phyloP scores from a whole-genome alignment of 345 rosid species.

The Ricinus communis region DNA sequence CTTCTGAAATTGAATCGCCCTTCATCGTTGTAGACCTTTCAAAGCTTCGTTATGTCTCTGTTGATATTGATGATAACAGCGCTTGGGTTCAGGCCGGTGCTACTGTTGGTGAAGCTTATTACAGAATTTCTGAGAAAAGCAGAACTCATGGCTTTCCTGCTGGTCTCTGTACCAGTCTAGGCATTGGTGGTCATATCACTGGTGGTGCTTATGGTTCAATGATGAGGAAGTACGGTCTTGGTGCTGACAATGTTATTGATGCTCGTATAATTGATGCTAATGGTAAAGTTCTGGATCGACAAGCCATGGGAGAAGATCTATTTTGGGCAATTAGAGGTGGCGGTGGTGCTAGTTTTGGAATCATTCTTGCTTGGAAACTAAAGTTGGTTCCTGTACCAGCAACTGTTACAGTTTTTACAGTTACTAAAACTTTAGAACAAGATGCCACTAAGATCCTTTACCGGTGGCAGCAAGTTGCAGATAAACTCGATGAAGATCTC shows the following conservation, averaged over 20 bases:
- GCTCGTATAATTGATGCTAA: slow-evolving; percentile 15
- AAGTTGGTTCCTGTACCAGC: slow-evolving; percentile 19
- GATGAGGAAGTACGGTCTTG: slow-evolving; percentile 27
- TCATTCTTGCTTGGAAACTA: slow-evolving; percentile 21
- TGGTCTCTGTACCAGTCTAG: slow-evolving; percentile 19
- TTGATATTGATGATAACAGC: slow-evolving; percentile 9
- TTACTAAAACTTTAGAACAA: slow-evolving; percentile 18
- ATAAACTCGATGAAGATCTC: slow-evolving; percentile 17
- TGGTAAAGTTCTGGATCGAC: slow-evolving; percentile 14
- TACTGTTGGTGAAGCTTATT: slow-evolving; percentile 22
- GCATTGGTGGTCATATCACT: slow-evolving; percentile 23
- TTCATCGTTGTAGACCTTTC: slow-evolving; percentile 23
- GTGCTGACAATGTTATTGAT: slow-evolving; percentile 19
- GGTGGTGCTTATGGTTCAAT: slow-evolving; percentile 26
- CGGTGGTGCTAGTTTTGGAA: slow-evolving; percentile 21
- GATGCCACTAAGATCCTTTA: slow-evolving; percentile 12
- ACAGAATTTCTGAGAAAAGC: slow-evolving; percentile 19
- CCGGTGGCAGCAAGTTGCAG: slow-evolving; percentile 22
- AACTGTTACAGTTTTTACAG: slow-evolving; percentile 21
- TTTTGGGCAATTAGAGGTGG: slow-evolving; percentile 30
- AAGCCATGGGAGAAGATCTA: slow-evolving; percentile 15
- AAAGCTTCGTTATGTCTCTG: slow-evolving; percentile 6
- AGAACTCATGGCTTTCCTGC: slow-evolving; percentile 22
- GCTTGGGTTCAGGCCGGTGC: slow-evolving; percentile 29
- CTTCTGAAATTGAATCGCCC: slow-evolving; percentile 11